Evolutionary conservation across 2,329 filamentous ascomycete species (phyloP).

Genomic region (Neofusicoccum sp.): DNA sequence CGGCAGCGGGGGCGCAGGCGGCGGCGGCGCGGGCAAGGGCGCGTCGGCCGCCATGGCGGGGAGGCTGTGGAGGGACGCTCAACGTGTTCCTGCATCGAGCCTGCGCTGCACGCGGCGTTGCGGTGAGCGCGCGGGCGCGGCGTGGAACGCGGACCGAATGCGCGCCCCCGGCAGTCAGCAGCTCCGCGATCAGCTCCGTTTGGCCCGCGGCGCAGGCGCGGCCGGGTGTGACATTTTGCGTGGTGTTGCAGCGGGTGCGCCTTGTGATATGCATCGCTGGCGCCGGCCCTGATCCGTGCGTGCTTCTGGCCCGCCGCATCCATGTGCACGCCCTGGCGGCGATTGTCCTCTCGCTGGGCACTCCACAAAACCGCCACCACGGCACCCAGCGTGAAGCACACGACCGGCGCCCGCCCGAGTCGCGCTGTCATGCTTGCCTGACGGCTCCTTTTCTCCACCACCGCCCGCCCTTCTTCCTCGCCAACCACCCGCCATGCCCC

Average conservation of each 20-base stretch:
- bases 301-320: not conserved
- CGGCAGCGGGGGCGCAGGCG: constrained; percentile 39
- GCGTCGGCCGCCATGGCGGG: constrained; percentile 30
- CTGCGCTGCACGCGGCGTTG: not conserved
- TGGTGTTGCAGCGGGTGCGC: constrained; percentile 6
- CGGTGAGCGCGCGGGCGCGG: constrained; percentile 12
- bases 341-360: constrained; percentile 18
- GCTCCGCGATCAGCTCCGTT: not conserved
- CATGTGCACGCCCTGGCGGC: constrained; percentile 5
- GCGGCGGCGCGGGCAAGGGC: constrained; percentile 29
- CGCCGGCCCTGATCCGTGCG: constrained; percentile 9
- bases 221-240: constrained; percentile 18
- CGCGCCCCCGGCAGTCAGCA: constrained; percentile 12
- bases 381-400: constrained; percentile 7
- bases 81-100: constrained; percentile 20
- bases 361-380: constrained; percentile 18
- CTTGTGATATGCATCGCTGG: constrained; percentile 5
- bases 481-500: constrained; percentile 23
- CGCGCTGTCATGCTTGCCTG: constrained; percentile 20
- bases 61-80: not conserved
- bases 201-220: not conserved
- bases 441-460: constrained; percentile 20
- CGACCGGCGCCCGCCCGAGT: constrained; percentile 14
- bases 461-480: constrained; percentile 12
- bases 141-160: constrained; percentile 19